Evolutionary conservation across 305 asterid species (phyloP), one percentile per base, ranked within the genome.

Genomic region (Striga hermonthica): DNA sequence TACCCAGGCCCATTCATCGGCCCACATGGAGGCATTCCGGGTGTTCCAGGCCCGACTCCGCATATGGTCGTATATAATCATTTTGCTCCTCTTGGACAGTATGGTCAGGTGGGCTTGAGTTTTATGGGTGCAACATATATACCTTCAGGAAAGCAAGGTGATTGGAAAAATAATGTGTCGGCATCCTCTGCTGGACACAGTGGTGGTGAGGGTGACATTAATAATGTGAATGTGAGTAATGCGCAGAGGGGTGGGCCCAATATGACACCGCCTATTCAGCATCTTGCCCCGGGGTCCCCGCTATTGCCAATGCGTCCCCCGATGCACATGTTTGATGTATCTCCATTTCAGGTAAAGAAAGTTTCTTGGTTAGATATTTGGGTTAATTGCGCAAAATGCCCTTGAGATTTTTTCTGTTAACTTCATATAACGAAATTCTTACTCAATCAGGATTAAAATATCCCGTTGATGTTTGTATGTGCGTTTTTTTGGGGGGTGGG

Each of bases 1-100:
- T 94, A 79, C 77, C 69, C 90, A 6, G 91, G 96, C 58, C 93
- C 93, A 10, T 88, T 86, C 76, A 78, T 91, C 58, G 79, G 88
- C 68, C 86, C 92, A 6, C 89, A 95, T 68, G 90, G 95, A 70
- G 89, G 91, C 55, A 85, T 92, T 71, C 85, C 90, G 62, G 98
- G 98, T 67, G 96, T 90, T 75, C 96, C 86, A 71, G 98, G 91
- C 7, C 86, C 90, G 14, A 95, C 91, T 31, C 96, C 97, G 0
- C 98, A 92, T 71, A 88, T 94, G 98, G 99, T 91, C 74, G 95
- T 94, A 58, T 94, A 90, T 67, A 91, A 94, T 72, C 99, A 91
- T 84, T 94, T 90, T 86, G 89, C 96, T 63, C 98, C 99, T 8
- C 95, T 90, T 66, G 96, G 96, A 68, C 99, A 90, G 71, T 94